Conservation (phyloP, 2,329 filamentous ascomycete genomes). For the Paecilomyces formosus region DNA sequence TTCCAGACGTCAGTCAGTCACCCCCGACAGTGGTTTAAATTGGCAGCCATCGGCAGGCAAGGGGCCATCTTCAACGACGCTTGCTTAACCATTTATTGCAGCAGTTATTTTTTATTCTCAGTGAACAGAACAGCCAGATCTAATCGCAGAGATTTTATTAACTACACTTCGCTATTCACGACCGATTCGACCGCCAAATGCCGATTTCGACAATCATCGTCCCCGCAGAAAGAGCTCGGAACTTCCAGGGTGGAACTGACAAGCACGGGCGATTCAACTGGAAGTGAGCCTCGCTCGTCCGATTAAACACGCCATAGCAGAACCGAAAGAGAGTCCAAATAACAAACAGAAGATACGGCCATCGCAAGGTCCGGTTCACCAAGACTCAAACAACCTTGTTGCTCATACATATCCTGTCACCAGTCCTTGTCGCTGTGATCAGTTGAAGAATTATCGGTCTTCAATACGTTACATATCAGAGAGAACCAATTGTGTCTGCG, state of each 20-base stretch:
- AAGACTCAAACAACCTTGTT: neutral
- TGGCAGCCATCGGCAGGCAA: neutral
- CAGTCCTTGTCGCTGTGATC: neutral
- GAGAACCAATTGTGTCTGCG: neutral
- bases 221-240: conserved; percentile 15
- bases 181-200: conserved; percentile 8
- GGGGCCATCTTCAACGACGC: neutral
- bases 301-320: neutral
- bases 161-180: neutral
- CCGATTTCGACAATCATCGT: conserved; percentile 13
- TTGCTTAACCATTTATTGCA: neutral
- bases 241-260: conserved; percentile 16
- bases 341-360: neutral
- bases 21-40: too few relatives aligned
- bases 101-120: neutral
- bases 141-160: neutral
- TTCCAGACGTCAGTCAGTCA: too few relatives aligned
- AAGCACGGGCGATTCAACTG: neutral
- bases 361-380: neutral
- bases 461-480: neutral
- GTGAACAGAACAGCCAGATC: neutral
- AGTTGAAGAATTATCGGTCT: neutral
- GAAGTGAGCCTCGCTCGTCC: neutral
- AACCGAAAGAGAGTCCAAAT: neutral
- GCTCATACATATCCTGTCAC: neutral